Evolutionary conservation across 2,329 filamentous ascomycete genomes (phyloP).

Genomic region (Apiospora kogelbergensis): DNA sequence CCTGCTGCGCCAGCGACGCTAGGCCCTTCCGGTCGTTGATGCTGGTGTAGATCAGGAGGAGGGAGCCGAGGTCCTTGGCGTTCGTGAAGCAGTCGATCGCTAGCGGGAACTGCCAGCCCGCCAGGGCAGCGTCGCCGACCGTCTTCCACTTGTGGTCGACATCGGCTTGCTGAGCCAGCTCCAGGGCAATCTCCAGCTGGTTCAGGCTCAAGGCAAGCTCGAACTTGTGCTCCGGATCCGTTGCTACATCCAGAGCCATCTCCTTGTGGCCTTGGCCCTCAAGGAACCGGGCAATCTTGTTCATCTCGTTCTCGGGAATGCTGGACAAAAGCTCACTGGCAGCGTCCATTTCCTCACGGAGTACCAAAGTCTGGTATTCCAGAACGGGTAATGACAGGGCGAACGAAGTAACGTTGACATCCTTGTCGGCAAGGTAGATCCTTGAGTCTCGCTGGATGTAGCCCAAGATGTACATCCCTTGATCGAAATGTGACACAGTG

Average conservation of each 20-base stretch:
- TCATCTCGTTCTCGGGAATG: conserved; percentile 90
- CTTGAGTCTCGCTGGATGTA: conserved; percentile 95
- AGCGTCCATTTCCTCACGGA: conserved; percentile 89
- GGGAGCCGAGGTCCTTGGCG: conserved; percentile 84
- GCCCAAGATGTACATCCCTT: conserved; percentile 90
- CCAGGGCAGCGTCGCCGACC: conserved; percentile 86
- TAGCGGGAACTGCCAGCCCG: conserved; percentile 81
- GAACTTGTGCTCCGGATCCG: conserved; percentile 94
- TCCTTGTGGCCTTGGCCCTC: conserved; percentile 98
- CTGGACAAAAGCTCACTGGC: conserved; percentile 81
- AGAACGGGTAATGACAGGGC: conserved; percentile 87
- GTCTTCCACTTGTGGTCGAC: conserved; percentile 98
- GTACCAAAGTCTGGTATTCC: conserved; percentile 94
- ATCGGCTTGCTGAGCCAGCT: conserved; percentile 79
- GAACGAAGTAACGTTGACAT: conserved; percentile 89
- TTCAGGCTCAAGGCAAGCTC: conserved; percentile 83
- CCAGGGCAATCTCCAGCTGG: conserved; percentile 80
- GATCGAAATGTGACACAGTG: conserved; percentile 95
- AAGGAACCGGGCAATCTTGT: conserved; percentile 96
- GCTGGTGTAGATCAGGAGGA: conserved; percentile 85
- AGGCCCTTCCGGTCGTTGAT: conserved; percentile 79
- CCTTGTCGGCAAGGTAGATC: conserved; percentile 94
- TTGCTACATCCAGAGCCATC: conserved; percentile 88
- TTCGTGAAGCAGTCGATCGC: conserved; percentile 92
- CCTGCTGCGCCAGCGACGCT: conserved; percentile 68